These are phyloP conservation scores for Pseudevernia furfuracea DNA, from an alignment of 495 filamentous ascomycete species.

Conservation along the genomic window DNA sequence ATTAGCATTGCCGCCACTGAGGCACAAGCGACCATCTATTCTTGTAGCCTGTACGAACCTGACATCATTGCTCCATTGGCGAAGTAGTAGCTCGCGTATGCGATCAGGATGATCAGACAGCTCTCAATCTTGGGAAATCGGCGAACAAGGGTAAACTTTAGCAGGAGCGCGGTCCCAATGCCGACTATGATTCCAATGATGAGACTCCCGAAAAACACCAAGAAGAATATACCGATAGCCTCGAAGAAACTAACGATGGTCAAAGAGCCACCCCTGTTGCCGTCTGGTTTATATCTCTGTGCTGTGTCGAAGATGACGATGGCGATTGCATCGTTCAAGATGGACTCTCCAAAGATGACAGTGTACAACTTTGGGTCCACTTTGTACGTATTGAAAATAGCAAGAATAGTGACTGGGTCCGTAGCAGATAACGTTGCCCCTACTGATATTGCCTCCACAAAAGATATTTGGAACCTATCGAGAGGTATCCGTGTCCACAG, in stretches of 20 bases:
- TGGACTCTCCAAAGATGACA: constrained; percentile 95
- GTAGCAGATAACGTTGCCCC: constrained; percentile 94
- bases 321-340: constrained; percentile 94
- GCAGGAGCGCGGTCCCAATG: constrained; percentile 71
- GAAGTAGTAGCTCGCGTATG: constrained; percentile 95
- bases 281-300: constrained; percentile 68
- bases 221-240: constrained; percentile 87
- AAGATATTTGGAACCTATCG: constrained; percentile 75
- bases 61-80: constrained; percentile 91
- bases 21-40: neutral
- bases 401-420: constrained; percentile 92
- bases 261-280: constrained; percentile 50
- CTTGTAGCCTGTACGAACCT: constrained; percentile 43
- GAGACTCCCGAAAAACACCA: constrained; percentile 92
- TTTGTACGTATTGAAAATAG: constrained; percentile 98
- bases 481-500: constrained; percentile 81
- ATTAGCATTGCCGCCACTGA: constrained; percentile 6
- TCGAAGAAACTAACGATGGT: constrained; percentile 74
- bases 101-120: constrained; percentile 84
- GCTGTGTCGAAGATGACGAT: constrained; percentile 98
- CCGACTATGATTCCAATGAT: constrained; percentile 81
- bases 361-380: constrained; percentile 98
- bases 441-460: constrained; percentile 91
- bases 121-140: constrained; percentile 95
- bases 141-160: constrained; percentile 89